phyloP scores from a whole-genome alignment of 2,329 filamentous ascomycete species.

The Orbilia blumenaviensis region DNA sequence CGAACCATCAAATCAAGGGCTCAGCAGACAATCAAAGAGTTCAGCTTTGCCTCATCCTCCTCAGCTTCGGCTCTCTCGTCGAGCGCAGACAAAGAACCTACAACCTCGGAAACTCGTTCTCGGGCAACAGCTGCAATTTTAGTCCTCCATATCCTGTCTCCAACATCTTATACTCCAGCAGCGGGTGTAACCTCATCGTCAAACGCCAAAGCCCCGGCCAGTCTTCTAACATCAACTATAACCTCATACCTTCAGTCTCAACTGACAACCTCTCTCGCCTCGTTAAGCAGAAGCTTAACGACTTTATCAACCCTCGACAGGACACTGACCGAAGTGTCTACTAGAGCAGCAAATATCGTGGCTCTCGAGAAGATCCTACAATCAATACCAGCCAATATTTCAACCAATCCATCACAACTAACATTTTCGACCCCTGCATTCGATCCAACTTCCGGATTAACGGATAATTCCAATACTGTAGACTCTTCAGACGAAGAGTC shows the following conservation, averaged over 20 bases:
- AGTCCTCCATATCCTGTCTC: constrained; percentile 50
- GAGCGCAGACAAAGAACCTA: constrained; percentile 20
- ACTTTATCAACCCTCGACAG: constrained; percentile 84
- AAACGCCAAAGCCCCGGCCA: constrained; percentile 70
- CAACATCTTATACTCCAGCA: constrained; percentile 34
- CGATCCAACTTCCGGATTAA: constrained; percentile 22
- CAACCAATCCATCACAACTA: constrained; percentile 42
- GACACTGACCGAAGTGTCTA: constrained; percentile 80
- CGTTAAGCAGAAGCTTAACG: constrained; percentile 77
- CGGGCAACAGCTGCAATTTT: constrained; percentile 41
- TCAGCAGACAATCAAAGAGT: constrained; percentile 47
- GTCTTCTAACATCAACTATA: constrained; percentile 76
- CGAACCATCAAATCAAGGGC: constrained; percentile 43
- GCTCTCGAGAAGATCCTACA: constrained; percentile 63
- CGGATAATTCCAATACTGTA: neutral
- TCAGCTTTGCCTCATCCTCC: constrained; percentile 30
- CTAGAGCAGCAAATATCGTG: constrained; percentile 89
- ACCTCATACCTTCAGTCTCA: constrained; percentile 84
- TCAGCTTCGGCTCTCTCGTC: neutral
- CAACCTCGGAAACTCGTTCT: constrained; percentile 48
- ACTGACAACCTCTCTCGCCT: constrained; percentile 79
- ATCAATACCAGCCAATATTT: constrained; percentile 41
- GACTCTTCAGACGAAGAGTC: constrained; percentile 11
- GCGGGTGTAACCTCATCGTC: constrained; percentile 59
- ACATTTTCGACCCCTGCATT: constrained; percentile 39